Conservation (phyloP, 495 filamentous ascomycete genomes). For the Symbiotaphrina buchneri region DNA sequence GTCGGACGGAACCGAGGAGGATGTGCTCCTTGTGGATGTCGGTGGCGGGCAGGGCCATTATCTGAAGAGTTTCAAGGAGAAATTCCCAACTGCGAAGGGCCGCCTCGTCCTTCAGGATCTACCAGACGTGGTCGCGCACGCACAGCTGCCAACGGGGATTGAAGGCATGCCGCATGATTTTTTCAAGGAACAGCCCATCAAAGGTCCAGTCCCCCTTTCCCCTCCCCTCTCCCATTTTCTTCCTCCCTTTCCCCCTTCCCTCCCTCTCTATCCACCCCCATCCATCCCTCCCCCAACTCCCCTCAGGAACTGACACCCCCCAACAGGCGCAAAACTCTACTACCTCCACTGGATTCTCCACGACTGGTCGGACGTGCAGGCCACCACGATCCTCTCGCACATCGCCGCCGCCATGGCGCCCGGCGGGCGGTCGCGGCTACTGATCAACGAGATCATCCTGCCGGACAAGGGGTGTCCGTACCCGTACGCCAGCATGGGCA, state of each 20-base stretch:
- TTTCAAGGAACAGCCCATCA: constrained; percentile 1
- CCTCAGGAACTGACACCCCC: background rate
- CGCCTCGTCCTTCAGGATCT: constrained; percentile 10
- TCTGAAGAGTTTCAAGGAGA: constrained; percentile 13
- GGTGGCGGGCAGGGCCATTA: constrained; percentile 25
- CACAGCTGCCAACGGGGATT: background rate
- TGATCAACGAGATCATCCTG: background rate
- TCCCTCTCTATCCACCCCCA: background rate
- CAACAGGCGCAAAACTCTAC: background rate
- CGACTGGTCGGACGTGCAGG: constrained; percentile 2
- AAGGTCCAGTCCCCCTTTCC: constrained; percentile 1
- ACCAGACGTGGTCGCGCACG: background rate
- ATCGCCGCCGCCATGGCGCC: constrained; percentile 2
- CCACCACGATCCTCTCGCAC: background rate
- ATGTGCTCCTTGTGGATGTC: constrained; percentile 21
- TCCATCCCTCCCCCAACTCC: background rate
- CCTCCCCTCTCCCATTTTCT: background rate
- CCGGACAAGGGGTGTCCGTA: background rate
- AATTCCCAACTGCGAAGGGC: constrained; percentile 8
- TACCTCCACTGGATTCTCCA: constrained; percentile 1
- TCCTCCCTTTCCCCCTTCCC: background rate
- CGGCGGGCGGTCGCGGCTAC: constrained; percentile 2
- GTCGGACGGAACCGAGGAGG: background rate
- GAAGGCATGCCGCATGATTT: constrained; percentile 3
- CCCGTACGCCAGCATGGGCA: background rate